Evolutionary conservation across 2,329 filamentous ascomycete species (phyloP), one percentile per base, ranked within the genome.

Genomic region (Sphaerulina vaccinii): DNA sequence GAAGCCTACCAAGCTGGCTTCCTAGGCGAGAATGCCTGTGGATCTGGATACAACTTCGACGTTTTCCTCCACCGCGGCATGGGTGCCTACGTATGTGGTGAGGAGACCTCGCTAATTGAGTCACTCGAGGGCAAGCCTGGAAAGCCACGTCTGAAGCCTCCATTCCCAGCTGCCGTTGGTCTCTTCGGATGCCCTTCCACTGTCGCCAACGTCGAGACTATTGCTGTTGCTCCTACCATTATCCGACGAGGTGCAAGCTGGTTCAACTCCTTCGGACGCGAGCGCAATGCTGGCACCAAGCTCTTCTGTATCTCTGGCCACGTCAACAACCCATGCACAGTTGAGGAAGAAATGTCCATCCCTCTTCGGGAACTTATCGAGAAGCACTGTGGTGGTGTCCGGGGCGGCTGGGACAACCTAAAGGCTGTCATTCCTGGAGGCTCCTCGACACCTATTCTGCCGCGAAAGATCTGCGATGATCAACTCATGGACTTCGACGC

Each of bases 291-390:
- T 65, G 93, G 93, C 66, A 99, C 93, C 60, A 99, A 99, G 80
- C 87, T 99, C 36, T 99, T 87, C 79, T 96, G 91, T 73, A 97
- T 99, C 71, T 97, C 92, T 49, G 93, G 93, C 22, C 90, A 97
- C 73, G 93, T 99, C 77, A 99, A 99, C 82, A 95, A 97, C 79
- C 93, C 93, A 49, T 90, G 84, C 73, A 97, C 93, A 1, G 93
- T 99, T 55, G 93, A 99, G 74, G 93, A 99, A 77, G 93, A 99
- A 77, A 99, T 99, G 93, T 95, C 89, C 46, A 99, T 99, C 63
- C 87, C 93, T 37, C 83, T 99, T 55, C 86, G 88, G 38, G 93
- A 99, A 74, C 84, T 99, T 58, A 97, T 99, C 65, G 93, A 99
- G 59, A 93, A 90, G 78, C 93, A 99, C 82, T 97, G 93, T 70